A percentile compares a stretch with the other conserved stretches of the same genome.
Conservation (phyloP, 345 rosid species). For the Euphorbia lathyris region DNA sequence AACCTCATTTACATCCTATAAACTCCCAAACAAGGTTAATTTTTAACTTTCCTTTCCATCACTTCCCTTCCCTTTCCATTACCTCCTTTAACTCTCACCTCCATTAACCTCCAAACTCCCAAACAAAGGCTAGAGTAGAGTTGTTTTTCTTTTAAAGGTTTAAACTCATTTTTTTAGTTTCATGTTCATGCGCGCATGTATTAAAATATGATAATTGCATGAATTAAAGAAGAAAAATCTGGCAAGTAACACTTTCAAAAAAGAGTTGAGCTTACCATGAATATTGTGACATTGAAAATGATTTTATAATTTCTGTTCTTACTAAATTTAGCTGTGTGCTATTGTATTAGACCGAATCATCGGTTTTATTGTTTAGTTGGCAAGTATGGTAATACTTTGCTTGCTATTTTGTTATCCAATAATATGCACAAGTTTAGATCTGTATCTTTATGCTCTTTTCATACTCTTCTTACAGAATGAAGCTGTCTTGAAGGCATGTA, state of each 20-base stretch:
- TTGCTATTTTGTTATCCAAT: neutral
- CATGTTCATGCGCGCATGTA: neutral
- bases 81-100: too few species aligned
- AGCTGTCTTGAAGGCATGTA: slow-evolving; percentile 27
- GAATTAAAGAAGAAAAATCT: neutral
- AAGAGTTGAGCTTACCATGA: neutral
- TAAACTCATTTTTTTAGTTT: neutral
- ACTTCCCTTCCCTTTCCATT: too few species aligned
- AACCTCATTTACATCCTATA: too few species aligned
- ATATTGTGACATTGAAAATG: neutral
- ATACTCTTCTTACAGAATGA: slow-evolving; percentile 18
- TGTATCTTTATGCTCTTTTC: neutral
- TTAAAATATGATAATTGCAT: too few species aligned
- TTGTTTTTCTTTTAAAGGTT: neutral
- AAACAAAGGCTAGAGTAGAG: too few species aligned
- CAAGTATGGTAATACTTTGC: neutral
- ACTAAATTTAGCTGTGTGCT: neutral
- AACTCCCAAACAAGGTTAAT: too few species aligned
- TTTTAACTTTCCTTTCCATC: too few species aligned
- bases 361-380: neutral
- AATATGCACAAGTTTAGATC: neutral
- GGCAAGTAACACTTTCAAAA: neutral
- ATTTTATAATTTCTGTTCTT: neutral
- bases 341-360: neutral
- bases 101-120: too few species aligned